Percentiles rank a stretch among this genome's conserved stretches.
Evolutionary conservation across 225 moss, liverwort and hornwort genomes (phyloP).

Genomic region (Anthoceros angustus): DNA sequence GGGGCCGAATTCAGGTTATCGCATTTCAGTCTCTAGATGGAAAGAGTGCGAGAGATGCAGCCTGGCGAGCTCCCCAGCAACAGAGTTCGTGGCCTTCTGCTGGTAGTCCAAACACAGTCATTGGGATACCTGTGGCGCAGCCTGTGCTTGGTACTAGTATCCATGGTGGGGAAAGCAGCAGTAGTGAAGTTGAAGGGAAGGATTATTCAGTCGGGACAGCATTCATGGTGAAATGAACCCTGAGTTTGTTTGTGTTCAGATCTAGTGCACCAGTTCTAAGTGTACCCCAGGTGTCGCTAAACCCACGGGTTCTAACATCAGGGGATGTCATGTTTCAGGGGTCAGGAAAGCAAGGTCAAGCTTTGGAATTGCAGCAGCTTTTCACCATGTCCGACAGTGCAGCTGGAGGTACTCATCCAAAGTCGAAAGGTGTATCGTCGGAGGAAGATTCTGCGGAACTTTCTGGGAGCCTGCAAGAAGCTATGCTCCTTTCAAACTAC

Average conservation of each 20-base stretch:
- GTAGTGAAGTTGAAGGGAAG: background rate
- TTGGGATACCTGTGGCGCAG: background rate
- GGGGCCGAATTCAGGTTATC: constrained; percentile 91
- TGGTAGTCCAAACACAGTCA: background rate
- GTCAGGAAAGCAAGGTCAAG: background rate
- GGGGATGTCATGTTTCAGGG: background rate
- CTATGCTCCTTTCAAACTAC: constrained; percentile 76
- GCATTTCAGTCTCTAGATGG: constrained; percentile 94
- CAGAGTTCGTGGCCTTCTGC: background rate
- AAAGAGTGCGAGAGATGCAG: background rate
- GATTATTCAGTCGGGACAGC: background rate
- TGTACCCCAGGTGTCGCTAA: too few species aligned
- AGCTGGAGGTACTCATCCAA: constrained; percentile 14
- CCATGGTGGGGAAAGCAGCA: background rate
- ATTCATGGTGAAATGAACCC: background rate
- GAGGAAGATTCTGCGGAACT: constrained; percentile 48
- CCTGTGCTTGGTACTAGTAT: background rate
- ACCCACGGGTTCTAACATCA: too few species aligned
- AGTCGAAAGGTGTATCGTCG: constrained; percentile 11
- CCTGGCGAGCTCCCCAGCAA: background rate
- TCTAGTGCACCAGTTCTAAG: background rate
- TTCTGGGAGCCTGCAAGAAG: constrained; percentile 58
- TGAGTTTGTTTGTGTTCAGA: background rate
- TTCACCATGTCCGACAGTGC: constrained; percentile 74
- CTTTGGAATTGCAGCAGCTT: constrained; percentile 12